Base-by-base conservation (phyloP, 208 protist species). In the Zelonia costaricensis region DNA sequence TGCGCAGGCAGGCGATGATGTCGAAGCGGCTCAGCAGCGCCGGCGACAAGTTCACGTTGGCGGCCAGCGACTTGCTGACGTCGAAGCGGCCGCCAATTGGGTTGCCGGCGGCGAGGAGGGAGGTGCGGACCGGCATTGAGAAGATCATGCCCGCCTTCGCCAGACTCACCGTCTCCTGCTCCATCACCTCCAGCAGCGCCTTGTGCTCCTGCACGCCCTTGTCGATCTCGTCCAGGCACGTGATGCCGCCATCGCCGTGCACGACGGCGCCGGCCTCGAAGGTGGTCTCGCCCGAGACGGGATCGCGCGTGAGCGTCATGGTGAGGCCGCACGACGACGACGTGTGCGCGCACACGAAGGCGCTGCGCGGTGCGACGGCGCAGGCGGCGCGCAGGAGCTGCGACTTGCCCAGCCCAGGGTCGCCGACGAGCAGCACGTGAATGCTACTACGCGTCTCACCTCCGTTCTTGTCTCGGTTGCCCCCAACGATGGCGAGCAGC, bases 181-280 rank as follows among this genome's bases (percentile, higher is more conserved):
- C 99, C 98, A 99, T 99, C 16, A 99, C 98, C 81, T 99, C 99
- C 8, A 99, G 83, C 43, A 99, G 90, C 15, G 98, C 96, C 56
- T 98, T 93, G 79, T 99, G 98, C 72, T 99, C 98, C 16, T 74
- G 67, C 12, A 74, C 78, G 7, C 81, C 78, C 82, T 99, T 99
- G 78, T 99, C 99, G 74, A 99, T 99, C 64, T 99, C 99, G 69
- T 99, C 99, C 42, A 99, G 99, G 86, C 98, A 99, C 28, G 98
- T 99, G 44, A 97, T 77, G 28, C 98, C 98, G 48, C 98, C 95
- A 73, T 99, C 98, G 7, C 93, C 95, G 55, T 99, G 89, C 20
- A 99, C 98, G 30, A 99, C 88, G 35, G 98, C 98, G 30, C 98
- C 98, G 6, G 98, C 98, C 64, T 99, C 98, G 55, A 99, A 96